Percentiles rank a stretch among this genome's conserved stretches.
Evolutionary conservation across 306 rosid species (phyloP).

Genomic region (Ormosia emarginata): DNA sequence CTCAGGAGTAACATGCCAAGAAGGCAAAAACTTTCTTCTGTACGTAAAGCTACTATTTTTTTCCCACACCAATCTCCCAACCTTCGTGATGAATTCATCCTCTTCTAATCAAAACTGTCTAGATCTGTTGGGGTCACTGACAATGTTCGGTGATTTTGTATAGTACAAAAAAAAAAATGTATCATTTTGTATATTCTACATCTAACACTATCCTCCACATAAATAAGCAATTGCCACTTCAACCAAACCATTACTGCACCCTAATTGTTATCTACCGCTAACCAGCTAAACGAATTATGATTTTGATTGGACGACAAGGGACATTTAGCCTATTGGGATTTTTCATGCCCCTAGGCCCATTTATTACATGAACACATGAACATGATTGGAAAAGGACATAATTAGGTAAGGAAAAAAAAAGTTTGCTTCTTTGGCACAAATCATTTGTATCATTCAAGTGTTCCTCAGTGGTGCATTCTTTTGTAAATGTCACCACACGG

Average conservation of each 20-base stretch:
- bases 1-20: background rate
- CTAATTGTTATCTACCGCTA: slow-evolving; percentile 26
- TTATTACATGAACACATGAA: slow-evolving; percentile 14
- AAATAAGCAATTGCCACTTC: background rate
- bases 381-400: slow-evolving; percentile 23
- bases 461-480: slow-evolving; percentile 30
- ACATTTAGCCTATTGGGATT: slow-evolving; percentile 21
- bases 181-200: slow-evolving; percentile 1
- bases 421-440: slow-evolving; percentile 31
- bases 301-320: slow-evolving; percentile 41
- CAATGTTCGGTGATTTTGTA: slow-evolving; percentile 10
- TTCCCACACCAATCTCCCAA: background rate
- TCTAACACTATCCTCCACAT: slow-evolving; percentile 25
- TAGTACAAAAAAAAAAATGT: background rate
- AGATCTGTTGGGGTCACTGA: background rate
- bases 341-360: slow-evolving; percentile 25
- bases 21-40: background rate
- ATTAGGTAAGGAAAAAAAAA: background rate
- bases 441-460: slow-evolving; percentile 36
- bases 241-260: slow-evolving; percentile 11
- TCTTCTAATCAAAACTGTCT: background rate
- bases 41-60: slow-evolving; percentile 1
- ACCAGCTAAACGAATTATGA: slow-evolving; percentile 24
- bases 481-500: slow-evolving; percentile 38
- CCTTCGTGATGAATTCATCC: background rate